These are phyloP conservation scores for Dryadomyces sulphureus DNA, from an alignment of 2,329 filamentous ascomycete species.

Conservation along the genomic window DNA sequence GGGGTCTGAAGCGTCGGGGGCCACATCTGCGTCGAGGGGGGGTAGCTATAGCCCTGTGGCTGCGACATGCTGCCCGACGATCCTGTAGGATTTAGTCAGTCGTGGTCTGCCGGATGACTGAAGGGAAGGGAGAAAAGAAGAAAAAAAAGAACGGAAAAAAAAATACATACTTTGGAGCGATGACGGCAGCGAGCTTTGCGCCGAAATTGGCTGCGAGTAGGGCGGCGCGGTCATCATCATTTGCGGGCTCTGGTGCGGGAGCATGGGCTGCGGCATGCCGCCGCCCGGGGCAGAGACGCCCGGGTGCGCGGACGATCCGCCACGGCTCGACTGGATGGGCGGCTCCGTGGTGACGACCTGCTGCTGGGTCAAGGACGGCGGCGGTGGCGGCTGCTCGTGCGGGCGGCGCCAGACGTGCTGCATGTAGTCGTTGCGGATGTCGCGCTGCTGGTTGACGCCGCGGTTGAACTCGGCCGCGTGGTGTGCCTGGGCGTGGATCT, in stretches of 20 bases:
- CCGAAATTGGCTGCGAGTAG: slow-evolving; percentile 58
- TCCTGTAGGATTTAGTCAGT: slow-evolving; percentile 45
- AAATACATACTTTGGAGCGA: slow-evolving; percentile 26
- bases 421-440: slow-evolving; percentile 64
- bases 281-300: slow-evolving; percentile 31
- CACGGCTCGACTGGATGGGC: slow-evolving; percentile 32
- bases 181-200: slow-evolving; percentile 59
- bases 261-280: slow-evolving; percentile 37
- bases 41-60: slow-evolving; percentile 47
- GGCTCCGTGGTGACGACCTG: slow-evolving; percentile 29
- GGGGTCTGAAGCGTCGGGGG: slow-evolving; percentile 51
- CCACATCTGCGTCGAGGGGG: slow-evolving; percentile 48
- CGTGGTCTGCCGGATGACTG: slow-evolving; percentile 11
- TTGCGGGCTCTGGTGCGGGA: slow-evolving; percentile 49
- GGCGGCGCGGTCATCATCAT: slow-evolving; percentile 50
- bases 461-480: slow-evolving; percentile 89
- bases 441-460: slow-evolving; percentile 63
- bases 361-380: slow-evolving; percentile 32
- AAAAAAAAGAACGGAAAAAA: slow-evolving; percentile 23
- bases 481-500: slow-evolving; percentile 73
- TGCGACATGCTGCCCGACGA: slow-evolving; percentile 37
- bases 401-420: slow-evolving; percentile 70
- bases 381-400: slow-evolving; percentile 53
- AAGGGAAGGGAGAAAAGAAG: background rate
- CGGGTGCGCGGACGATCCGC: slow-evolving; percentile 45